phyloP scores from a whole-genome alignment of 345 rosid genomes.

The Pistacia atlantica region DNA sequence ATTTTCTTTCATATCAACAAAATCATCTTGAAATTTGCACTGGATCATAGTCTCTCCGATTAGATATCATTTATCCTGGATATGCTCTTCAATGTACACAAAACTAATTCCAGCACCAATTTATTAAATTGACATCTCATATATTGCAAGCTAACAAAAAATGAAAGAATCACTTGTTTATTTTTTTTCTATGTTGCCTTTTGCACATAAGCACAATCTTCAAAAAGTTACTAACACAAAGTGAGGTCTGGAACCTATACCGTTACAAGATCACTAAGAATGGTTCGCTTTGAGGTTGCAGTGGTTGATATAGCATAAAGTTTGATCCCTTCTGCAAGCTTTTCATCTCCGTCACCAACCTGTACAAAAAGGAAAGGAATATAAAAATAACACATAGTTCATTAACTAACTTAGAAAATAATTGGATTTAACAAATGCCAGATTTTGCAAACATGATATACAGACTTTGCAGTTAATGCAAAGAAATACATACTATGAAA shows the following conservation, averaged over 20 bases:
- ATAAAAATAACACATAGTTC: not conserved
- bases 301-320: slow-evolving; percentile 82
- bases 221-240: not conserved
- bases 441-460: not conserved
- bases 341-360: slow-evolving; percentile 97
- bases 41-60: not conserved
- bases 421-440: not conserved
- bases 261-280: slow-evolving; percentile 89
- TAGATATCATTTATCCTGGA: not conserved
- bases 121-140: not conserved
- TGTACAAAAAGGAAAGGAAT: slow-evolving; percentile 20
- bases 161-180: not conserved
- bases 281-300: slow-evolving; percentile 74
- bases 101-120: not conserved
- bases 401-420: not conserved
- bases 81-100: not conserved
- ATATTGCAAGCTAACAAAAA: not conserved
- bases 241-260: slow-evolving; percentile 34
- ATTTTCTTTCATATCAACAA: not conserved
- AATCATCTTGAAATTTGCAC: not conserved
- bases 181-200: not conserved
- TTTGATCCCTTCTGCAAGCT: slow-evolving; percentile 94
- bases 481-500: not conserved
- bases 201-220: not conserved
- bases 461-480: not conserved